Base-by-base conservation (phyloP, 2,329 filamentous ascomycete genomes). In the Penicillium sp. region DNA sequence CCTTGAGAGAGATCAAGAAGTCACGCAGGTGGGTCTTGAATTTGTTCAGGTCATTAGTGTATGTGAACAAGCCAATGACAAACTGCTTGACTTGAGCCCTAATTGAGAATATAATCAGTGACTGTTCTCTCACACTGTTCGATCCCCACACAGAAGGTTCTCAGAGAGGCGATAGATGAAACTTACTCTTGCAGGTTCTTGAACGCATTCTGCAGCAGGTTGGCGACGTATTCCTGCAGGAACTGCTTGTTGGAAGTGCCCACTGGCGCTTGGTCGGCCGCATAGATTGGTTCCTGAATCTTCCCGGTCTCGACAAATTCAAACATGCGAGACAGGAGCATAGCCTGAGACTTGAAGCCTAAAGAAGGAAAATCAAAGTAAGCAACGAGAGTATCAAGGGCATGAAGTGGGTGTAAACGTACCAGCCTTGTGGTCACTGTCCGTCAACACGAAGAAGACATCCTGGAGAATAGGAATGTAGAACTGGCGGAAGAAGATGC, bases 401-500 rank as follows among this genome's bases (percentile, higher is more conserved):
- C 6, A 31, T 31, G 31, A 31, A 31, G 9, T 9, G 6, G 31
- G 7, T 31, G 9, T 31, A 10, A 31, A 31, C 31, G 9, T 31
- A 31, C 95, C 95, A 61, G 95, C 95, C 82, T 99, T 99, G 84
- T 99, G 95, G 70, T 99, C 95, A 60, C 90, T 94, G 73, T 99
- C 95, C 0, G 95, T 98, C 53, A 99, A 85, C 43, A 99, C 95
- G 71, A 97, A 99, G 83, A 99, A 96, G 14, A 99, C 92, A 70
- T 99, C 95, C 77, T 99, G 95, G 52, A 99, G 82, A 66, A 99
- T 98, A 1, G 91, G 88, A 55, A 96, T 88, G 77, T 95, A 99
- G 81, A 98, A 99, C 74, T 93, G 92, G 77, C 96, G 92, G 87
- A 99, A 99, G 83, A 99, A 99, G 43, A 91, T 88, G 68, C 92